These are phyloP conservation scores for Clonostachys solani DNA, from an alignment of 2,329 filamentous ascomycete species.

Conservation along the genomic window DNA sequence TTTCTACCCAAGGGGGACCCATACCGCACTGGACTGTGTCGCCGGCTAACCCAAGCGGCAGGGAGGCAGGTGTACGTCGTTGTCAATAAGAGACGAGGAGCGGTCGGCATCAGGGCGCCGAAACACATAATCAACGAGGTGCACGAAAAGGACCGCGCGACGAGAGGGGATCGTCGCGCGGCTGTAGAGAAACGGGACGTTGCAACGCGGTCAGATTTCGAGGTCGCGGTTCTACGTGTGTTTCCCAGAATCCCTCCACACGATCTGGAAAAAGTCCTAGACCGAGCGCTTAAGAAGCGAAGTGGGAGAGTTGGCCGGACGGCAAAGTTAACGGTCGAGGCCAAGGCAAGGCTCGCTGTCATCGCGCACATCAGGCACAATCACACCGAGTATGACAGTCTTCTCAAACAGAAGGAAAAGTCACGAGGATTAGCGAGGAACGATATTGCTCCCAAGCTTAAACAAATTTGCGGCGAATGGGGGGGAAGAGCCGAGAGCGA, in stretches of 20 bases:
- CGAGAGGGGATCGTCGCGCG: conserved; percentile 19
- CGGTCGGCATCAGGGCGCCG: conserved; percentile 34
- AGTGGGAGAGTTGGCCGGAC: conserved; percentile 43
- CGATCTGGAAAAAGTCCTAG: conserved; percentile 25
- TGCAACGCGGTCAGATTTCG: conserved; percentile 21
- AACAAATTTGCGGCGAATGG: neutral
- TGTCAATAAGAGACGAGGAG: conserved; percentile 8
- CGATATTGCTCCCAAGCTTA: neutral
- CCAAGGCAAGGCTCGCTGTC: conserved; percentile 39
- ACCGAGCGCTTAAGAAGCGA: conserved; percentile 36
- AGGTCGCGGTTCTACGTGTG: conserved; percentile 22
- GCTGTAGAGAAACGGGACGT: conserved; percentile 26
- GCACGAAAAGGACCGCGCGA: conserved; percentile 17
- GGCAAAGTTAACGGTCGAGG: conserved; percentile 23
- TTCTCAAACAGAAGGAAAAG: conserved; percentile 15
- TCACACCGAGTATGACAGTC: conserved; percentile 39
- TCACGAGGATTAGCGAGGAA: neutral
- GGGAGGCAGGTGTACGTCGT: conserved; percentile 29
- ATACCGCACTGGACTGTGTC: conserved; percentile 35
- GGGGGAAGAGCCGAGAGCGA: neutral
- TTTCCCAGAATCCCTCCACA: conserved; percentile 34
- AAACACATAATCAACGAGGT: conserved; percentile 18
- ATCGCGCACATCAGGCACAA: conserved; percentile 42
- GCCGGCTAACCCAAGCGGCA: conserved; percentile 25
- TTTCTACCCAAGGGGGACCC: conserved; percentile 35